Evolutionary conservation across 108 stramenopile species (phyloP).

Genomic region (Aurantiochytrium sp.): DNA sequence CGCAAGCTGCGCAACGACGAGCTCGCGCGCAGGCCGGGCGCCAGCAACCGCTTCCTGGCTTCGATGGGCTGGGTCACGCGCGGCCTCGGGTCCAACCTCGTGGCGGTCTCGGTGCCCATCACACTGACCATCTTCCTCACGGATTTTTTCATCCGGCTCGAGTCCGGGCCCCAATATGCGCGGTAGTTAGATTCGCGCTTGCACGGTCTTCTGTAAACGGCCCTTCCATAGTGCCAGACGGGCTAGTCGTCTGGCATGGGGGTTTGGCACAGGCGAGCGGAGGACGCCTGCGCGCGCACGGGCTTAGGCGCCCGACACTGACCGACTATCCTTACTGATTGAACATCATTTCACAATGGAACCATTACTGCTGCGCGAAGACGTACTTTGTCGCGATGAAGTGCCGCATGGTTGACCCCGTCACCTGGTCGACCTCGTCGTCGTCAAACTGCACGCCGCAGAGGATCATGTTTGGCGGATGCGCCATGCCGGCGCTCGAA

Average conservation of each 20-base stretch:
- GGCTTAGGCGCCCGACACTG: no score
- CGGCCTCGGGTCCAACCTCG: slow-evolving; percentile 60
- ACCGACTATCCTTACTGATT: no score
- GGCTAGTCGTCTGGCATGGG: no score
- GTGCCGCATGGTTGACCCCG: background rate
- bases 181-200: no score
- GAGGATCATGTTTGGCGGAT: background rate
- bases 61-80: slow-evolving; percentile 70
- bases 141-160: slow-evolving; percentile 51
- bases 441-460: slow-evolving; percentile 19
- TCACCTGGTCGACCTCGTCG: background rate
- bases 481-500: background rate
- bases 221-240: no score
- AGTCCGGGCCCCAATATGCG: background rate
- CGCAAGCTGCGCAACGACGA: slow-evolving; percentile 53
- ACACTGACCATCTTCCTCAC: slow-evolving; percentile 92
- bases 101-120: slow-evolving; percentile 90
- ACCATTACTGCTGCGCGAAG: background rate
- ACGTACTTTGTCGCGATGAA: slow-evolving; percentile 6
- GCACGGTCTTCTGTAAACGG: no score
- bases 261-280: no score
- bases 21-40: slow-evolving; percentile 42
- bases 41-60: slow-evolving; percentile 54
- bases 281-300: no score
- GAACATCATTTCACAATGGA: no score